phyloP scores from a whole-genome alignment of 2,329 filamentous ascomycete genomes.

The Triangularia setosa region DNA sequence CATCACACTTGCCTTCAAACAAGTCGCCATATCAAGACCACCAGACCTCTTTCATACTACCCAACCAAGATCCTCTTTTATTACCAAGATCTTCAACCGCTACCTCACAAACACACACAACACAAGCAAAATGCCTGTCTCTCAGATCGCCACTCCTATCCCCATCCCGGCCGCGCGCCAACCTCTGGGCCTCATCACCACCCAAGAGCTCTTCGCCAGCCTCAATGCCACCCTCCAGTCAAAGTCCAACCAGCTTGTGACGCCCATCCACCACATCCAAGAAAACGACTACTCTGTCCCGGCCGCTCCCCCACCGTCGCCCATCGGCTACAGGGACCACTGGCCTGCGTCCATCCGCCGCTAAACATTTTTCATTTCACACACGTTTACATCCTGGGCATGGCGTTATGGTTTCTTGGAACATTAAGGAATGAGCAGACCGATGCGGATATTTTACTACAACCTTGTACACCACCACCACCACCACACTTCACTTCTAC shows the following conservation, averaged over 20 bases:
- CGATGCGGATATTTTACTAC: background rate
- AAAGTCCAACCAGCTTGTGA: slow-evolving; percentile 40
- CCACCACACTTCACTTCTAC: background rate
- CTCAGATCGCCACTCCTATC: slow-evolving; percentile 43
- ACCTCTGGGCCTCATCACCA: slow-evolving; percentile 41
- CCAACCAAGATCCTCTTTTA: background rate
- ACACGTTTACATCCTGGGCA: background rate
- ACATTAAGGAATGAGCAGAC: background rate
- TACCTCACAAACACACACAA: background rate
- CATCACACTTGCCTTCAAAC: slow-evolving; percentile 5
- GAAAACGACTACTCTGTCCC: slow-evolving; percentile 61
- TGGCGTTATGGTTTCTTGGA: background rate
- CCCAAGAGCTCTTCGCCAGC: slow-evolving; percentile 51
- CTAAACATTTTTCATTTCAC: slow-evolving; percentile 6
- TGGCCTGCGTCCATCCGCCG: slow-evolving; percentile 39
- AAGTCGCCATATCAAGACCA: slow-evolving; percentile 3
- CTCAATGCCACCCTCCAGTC: slow-evolving; percentile 49
- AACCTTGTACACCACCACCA: background rate
- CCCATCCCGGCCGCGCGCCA: slow-evolving; percentile 46
- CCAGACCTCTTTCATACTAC: slow-evolving; percentile 7
- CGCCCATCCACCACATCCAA: slow-evolving; percentile 48
- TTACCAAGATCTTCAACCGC: background rate
- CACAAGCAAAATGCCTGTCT: slow-evolving; percentile 34
- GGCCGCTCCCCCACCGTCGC: slow-evolving; percentile 61
- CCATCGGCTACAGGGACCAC: slow-evolving; percentile 59